Base-by-base conservation (phyloP, 1,284 basidiomycete genomes). In the Xerocomus minutiporus region DNA sequence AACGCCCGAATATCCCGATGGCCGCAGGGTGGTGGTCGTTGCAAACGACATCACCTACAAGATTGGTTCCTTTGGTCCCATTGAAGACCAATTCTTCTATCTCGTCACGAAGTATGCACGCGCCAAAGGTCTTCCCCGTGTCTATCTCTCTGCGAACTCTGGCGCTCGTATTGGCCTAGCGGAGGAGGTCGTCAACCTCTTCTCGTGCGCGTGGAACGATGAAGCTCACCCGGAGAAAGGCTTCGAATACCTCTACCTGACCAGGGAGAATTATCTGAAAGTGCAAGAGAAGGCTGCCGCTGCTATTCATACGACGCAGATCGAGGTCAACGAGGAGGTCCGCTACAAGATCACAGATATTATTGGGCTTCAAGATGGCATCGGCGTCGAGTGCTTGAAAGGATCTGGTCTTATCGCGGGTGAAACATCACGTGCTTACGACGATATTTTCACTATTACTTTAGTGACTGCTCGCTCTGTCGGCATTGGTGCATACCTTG, bases 11-110 rank as follows among this genome's bases (percentile, higher is more conserved):
- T 97, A 83, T 74, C 93, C 93, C 48, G 74, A 82, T 42, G 97
- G 97, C 35, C 91, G 97, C 61, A 84, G 82, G 58, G 82, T 88
- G 1, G 88, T 99, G 9, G 87, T 95, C 52, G 84, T 99, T 58
- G 93, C 97, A 53, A 99, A 99, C 75, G 97, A 99, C 67, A 99
- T 99, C 73, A 99, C 97, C 20, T 96, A 85, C 80, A 96, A 93
- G 76, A 98, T 97, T 57, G 97, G 97, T 60, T 98, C 96, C 11
- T 99, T 99, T 69, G 97, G 96, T 51, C 97, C 97, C 38, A 69
- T 77, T 8, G 97, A 99, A 72, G 97, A 99, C 73, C 88, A 92
- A 57, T 98, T 91, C 84, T 99, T 99, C 78, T 95, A 85, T 74
- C 87, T 91, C 57, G 95, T 92, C 44, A 95, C 95, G 6, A 88